Evolutionary conservation across 2,329 filamentous ascomycete species (phyloP), one percentile per base, ranked within the genome.

Genomic region (Arthrobotrys iridis): DNA sequence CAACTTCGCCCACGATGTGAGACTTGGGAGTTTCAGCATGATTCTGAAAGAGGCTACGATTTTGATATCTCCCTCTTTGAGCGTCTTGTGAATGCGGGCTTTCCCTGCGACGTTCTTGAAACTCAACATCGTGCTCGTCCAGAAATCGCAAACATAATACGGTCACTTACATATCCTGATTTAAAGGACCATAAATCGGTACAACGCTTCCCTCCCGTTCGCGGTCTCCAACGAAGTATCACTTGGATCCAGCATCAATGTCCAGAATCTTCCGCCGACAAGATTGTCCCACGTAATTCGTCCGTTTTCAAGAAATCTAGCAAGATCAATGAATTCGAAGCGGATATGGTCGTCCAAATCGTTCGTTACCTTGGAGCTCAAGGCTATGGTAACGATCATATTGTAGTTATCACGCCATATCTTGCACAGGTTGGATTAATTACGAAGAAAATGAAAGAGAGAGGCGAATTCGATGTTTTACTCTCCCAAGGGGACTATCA

Each of bases 361-460:
- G 87, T 93, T 0, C 85, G 85, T 4, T 92, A 92, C 77, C 82
- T 93, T 0, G 88, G 83, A 0, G 91, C 92, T 74, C 90, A 93
- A 77, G 90, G 90, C 0, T 93, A 93, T 78, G 84, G 85, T 2
- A 88, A 88, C 0, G 83, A 88, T 2, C 82, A 90, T 1, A 83
- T 93, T 8, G 90, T 92, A 0, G 83, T 93, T 0, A 80, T 93
- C 0, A 91, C 90, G 0, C 91, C 91, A 0, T 93, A 93, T 77
- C 83, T 93, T 0, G 90, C 90, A 0, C 90, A 93, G 77, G 80
- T 93, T 0, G 85, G 82, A 1, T 82, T 90, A 0, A 82, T 93
- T 1, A 46, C 70, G 0, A 81, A 83, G 15, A 83, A 88, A 0
- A 83, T 81, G 0, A 82, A 93, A 93, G 3, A 82, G 82, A 3